Conservation (phyloP, 345 rosid genomes). For the Rubroshorea leprosula region DNA sequence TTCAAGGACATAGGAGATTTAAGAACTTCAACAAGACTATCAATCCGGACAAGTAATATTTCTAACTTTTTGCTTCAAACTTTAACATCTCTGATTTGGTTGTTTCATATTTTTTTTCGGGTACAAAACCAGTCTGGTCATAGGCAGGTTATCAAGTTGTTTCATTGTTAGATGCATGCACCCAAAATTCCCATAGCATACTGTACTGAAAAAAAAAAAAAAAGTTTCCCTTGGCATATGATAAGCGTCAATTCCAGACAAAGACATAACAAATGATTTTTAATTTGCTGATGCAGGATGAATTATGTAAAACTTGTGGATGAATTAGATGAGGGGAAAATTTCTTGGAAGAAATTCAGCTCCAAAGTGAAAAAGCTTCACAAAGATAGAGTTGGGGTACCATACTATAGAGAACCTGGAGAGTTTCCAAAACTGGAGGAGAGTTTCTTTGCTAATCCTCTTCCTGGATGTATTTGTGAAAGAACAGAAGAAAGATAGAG, state of each 20-base stretch:
- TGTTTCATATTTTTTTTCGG: conserved; percentile 5
- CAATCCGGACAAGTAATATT: conserved; percentile 73
- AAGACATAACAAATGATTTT: conserved; percentile 1
- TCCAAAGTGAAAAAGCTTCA: conserved; percentile 80
- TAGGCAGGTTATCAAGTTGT: too few relatives aligned
- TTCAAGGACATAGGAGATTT: conserved; percentile 86
- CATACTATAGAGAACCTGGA: conserved; percentile 61
- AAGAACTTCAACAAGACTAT: conserved; percentile 85
- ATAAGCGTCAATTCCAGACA: not conserved
- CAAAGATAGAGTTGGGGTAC: conserved; percentile 63
- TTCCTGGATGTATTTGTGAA: conserved; percentile 85
- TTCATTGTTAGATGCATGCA: too few relatives aligned
- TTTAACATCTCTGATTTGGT: not conserved
- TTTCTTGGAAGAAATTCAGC: conserved; percentile 83
- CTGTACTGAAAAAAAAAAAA: too few relatives aligned
- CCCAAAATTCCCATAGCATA: too few relatives aligned
- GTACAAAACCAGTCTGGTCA: not conserved
- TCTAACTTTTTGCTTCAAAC: not conserved
- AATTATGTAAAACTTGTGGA: conserved; percentile 78
- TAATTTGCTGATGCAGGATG: conserved; percentile 49
- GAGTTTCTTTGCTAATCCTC: conserved; percentile 84
- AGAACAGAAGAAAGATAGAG: conserved; percentile 23
- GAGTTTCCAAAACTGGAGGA: conserved; percentile 90
- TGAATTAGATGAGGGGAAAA: conserved; percentile 63
- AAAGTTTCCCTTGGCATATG: too few relatives aligned